Base-by-base conservation (phyloP, 208 protist species). In the Leptomonas pyrrhocoris region DNA sequence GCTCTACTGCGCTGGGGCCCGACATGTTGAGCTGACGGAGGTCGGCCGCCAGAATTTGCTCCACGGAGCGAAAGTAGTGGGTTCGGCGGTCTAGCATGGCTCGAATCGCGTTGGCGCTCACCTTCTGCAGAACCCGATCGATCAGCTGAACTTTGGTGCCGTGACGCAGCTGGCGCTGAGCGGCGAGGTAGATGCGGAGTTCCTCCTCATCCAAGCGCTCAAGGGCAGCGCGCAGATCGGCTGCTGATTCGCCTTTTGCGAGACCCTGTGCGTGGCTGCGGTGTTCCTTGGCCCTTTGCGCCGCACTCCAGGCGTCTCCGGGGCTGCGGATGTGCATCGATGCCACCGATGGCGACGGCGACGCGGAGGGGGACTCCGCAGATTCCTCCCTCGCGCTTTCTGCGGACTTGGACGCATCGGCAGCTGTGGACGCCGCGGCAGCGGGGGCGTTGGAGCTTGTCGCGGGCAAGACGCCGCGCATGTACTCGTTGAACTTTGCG, bases 21-120 rank as follows among this genome's bases (percentile, higher is more conserved):
- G 60, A 40, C 48, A 69, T 73, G 58, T 79, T 72, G 23, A 90
- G 75, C 55, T 85, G 80, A 0, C 71, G 73, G 49, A 94, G 64
- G 54, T 96, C 89, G 15, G 84, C 82, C 30, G 79, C 87, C 8
- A 96, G 80, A 34, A 96, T 77, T 21, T 84, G 60, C 55, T 85
- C 87, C 19, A 96, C 92, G 0, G 92, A 94, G 9, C 81, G 83
- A 60, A 97, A 97, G 75, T 96, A 97, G 79, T 94, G 84, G 18
- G 58, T 56, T 3, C 93, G 93, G 7, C 93, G 83, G 5, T 34
- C 68, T 38, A 97, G 77, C 93, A 97, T 97, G 31, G 74, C 85
- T 8, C 80, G 83, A 57, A 96, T 94, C 16, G 70, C 73, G 40
- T 54, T 38, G 51, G 82, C 89, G 21, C 65, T 68, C 38, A 96